Evolutionary conservation across 345 rosid genomes (phyloP).

Genomic region (Theobroma cacao): DNA sequence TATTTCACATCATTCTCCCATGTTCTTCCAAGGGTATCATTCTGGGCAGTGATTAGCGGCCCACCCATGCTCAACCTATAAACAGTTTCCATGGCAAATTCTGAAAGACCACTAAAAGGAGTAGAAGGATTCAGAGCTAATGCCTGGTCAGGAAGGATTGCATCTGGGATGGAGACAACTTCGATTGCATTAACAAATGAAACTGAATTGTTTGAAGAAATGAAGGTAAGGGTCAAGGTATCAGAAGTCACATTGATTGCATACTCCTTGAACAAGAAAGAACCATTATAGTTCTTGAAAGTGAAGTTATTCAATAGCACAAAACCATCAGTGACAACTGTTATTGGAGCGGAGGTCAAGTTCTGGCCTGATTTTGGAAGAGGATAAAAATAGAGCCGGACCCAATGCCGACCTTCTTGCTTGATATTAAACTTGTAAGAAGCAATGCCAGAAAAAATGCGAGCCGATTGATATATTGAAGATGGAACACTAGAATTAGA

Average conservation of each 20-base stretch:
- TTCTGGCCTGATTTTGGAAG: conserved; percentile 49
- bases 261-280: conserved; percentile 86
- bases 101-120: conserved; percentile 64
- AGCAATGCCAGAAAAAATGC: conserved; percentile 64
- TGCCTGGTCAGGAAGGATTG: conserved; percentile 76
- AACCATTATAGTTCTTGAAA: conserved; percentile 52
- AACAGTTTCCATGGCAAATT: conserved; percentile 74
- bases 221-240: conserved; percentile 58
- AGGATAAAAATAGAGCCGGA: conserved; percentile 91
- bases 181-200: conserved; percentile 92
- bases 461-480: conserved; percentile 74
- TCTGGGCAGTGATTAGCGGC: conserved; percentile 75
- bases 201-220: conserved; percentile 71
- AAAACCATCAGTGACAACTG: conserved; percentile 70
- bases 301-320: conserved; percentile 90
- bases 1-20: conserved; percentile 87
- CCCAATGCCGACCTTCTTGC: conserved; percentile 84
- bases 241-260: conserved; percentile 76
- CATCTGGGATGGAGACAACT: conserved; percentile 80
- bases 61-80: conserved; percentile 95
- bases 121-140: conserved; percentile 55
- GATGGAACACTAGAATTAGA: conserved; percentile 50
- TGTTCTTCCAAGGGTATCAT: conserved; percentile 86
- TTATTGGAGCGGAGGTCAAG: conserved; percentile 55
- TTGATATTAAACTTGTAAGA: conserved; percentile 72